Conservation (phyloP, 2,329 filamentous ascomycete species). For the Aspergillus sp. region DNA sequence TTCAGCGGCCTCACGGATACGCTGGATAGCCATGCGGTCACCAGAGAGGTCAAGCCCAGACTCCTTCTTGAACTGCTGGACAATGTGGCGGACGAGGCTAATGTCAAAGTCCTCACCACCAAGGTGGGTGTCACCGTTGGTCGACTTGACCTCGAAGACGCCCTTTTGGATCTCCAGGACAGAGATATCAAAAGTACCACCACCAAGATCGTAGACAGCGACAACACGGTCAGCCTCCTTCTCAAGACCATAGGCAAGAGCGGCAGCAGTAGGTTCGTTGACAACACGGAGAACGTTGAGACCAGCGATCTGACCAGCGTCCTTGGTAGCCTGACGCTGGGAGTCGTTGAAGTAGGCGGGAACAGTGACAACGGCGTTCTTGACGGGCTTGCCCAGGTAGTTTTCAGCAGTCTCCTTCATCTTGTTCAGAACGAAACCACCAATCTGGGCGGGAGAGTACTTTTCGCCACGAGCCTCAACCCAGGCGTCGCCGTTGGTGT, state of each 20-base stretch:
- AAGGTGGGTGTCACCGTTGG: constrained; percentile 97
- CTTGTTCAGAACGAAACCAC: constrained; percentile 94
- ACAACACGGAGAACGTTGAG: constrained; percentile 97
- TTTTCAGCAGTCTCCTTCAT: constrained; percentile 99
- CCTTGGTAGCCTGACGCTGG: constrained; percentile 97
- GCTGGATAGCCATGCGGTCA: constrained; percentile 98
- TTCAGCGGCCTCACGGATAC: constrained; percentile 97
- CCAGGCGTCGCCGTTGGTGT: constrained; percentile 96
- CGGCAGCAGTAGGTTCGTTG: constrained; percentile 96
- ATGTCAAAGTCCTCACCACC: constrained; percentile 99
- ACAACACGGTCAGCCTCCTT: constrained; percentile 89
- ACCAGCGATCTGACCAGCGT: constrained; percentile 93
- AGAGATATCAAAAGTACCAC: constrained; percentile 99
- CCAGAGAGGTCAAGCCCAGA: constrained; percentile 84
- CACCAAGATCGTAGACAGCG: constrained; percentile 96
- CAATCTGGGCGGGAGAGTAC: constrained; percentile 97
- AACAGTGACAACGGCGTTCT: constrained; percentile 96
- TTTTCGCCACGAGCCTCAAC: constrained; percentile 90
- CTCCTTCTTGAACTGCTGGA: constrained; percentile 96
- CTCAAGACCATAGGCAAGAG: constrained; percentile 93
- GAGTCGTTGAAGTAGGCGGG: constrained; percentile 99
- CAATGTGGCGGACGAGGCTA: constrained; percentile 87
- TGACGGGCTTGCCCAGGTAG: constrained; percentile 85
- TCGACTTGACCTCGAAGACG: constrained; percentile 98
- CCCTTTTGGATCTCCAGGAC: constrained; percentile 96